Base-by-base conservation (phyloP, 1,284 basidiomycete species). In the Microbotryomycetes sp. region DNA sequence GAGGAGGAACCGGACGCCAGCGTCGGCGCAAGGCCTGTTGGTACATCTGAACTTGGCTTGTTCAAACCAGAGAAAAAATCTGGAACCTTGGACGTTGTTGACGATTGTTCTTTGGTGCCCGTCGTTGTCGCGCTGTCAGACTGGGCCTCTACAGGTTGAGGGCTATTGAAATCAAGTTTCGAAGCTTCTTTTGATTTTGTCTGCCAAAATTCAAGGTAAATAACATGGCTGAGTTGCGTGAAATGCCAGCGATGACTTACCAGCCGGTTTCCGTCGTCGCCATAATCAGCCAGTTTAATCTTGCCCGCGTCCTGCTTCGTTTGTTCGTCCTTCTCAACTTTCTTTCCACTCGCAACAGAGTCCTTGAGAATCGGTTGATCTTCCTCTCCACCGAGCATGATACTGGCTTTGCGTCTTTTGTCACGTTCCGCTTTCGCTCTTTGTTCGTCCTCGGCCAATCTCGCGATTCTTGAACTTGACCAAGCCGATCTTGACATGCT, bases 371-470 rank as follows among this genome's bases (percentile, higher is more conserved):
- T 26, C 50, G 25, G 32, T 16, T 55, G 25, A 16, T 60, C 58
- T n/a, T 53, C 52, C 32, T 62, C 64, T 12, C 65, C 65, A 1
- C 65, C 65, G 2, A 66, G 62, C 30, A 48, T 28, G 28, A 64
- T 46, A 30, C 59, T 64, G 29, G 56, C 62, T 42, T 45, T 56
- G 25, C 65, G 28, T 45, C 62, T 52, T 47, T 51, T 16, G 28
- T 66, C 62, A 15, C 64, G 36, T 49, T 66, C 60, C 6, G 26
- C 47, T 6, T 53, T 56, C 36, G 58, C 64, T 49, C 52, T 51
- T 6, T 54, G 46, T 15, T 60, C 67, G 15, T 59, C 64, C 48
- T 62, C 60, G 14, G 62, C 25, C 26, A 64, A n/a, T 9, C 28
- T 15, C 25, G 57, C 62, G 29, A 32, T 66, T 53, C 30, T 28